Evolutionary conservation across 345 rosid genomes (phyloP), one percentile per base, ranked within the genome.

Genomic region (Pugionium cornutum): DNA sequence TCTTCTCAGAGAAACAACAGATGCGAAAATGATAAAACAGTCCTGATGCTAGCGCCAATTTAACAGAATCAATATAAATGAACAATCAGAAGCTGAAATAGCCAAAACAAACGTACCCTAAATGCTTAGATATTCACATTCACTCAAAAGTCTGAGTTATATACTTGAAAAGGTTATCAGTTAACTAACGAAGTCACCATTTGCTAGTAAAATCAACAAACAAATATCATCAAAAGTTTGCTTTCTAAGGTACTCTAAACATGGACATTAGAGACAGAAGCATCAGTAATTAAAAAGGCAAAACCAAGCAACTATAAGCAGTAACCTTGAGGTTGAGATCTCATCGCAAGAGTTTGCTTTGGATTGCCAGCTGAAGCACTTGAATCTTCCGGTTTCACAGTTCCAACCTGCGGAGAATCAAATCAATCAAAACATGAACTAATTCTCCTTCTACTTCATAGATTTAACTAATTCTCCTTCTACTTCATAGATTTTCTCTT

Each of bases 321-420:
- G n/a, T 40, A 52, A 73, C 86, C 86, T 72, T 73, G 69, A 73
- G 68, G 62, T 76, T 64, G 67, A 44, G 83, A 63, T 69, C 73
- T 80, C 60, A 53, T 48, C 29, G 56, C 35, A 36, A 27, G 56
- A 53, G 70, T 6, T 9, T 27, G 72, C 56, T 73, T 73, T 60
- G 64, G 84, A 75, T 76, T 77, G 41, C 73, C 77, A 59, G 70
- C 57, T 55, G 67, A 62, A 2, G 79, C 67, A 78, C 78, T 60
- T 28, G 74, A 65, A 67, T 78, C 92, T 54, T 78, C 89, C 34
- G 89, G 87, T 77, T 87, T 84, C 62, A 65, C 76, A 51, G 68
- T 53, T 29, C 77, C 66, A 34, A 61, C 82, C 96, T 89, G 68
- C 67, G 0, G 56, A 40, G 4, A 28, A 48, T 29, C 47, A 63